A percentile compares a stretch with the other conserved stretches of the same genome.
Evolutionary conservation across 345 rosid species (phyloP).

Genomic region (Microthlaspi erraticum): DNA sequence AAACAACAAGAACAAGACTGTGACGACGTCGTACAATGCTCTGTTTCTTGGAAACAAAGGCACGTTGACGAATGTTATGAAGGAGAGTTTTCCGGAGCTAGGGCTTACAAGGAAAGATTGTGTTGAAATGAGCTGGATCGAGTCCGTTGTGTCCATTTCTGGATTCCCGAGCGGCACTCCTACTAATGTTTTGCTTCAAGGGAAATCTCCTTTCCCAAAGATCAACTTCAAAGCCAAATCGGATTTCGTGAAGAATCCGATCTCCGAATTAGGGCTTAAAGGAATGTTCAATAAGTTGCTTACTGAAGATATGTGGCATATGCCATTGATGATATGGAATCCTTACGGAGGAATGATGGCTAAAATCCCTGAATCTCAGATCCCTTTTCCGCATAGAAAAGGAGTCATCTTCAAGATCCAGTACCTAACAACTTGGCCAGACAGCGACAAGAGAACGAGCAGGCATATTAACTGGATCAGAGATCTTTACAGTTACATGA

Average conservation of each 20-base stretch:
- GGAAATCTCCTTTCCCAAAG: conserved; percentile 49
- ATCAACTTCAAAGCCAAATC: conserved; percentile 62
- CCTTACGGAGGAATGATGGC: conserved; percentile 75
- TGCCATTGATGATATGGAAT: conserved; percentile 56
- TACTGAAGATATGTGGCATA: conserved; percentile 52
- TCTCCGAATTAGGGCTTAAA: conserved; percentile 39
- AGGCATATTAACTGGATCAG: conserved; percentile 52
- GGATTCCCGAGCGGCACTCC: conserved; percentile 49
- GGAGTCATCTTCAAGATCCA: conserved; percentile 58
- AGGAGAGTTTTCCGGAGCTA: conserved; percentile 57
- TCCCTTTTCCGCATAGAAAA: conserved; percentile 63
- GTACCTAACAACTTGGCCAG: conserved; percentile 47
- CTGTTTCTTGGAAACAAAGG: conserved; percentile 50
- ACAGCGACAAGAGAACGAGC: conserved; percentile 28
- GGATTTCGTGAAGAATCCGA: conserved; percentile 50
- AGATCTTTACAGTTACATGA: conserved; percentile 51
- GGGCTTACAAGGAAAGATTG: conserved; percentile 54
- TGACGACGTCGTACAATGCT: conserved; percentile 43
- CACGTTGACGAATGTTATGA: conserved; percentile 48
- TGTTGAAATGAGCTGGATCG: conserved; percentile 60
- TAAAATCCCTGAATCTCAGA: conserved; percentile 46
- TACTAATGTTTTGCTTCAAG: conserved; percentile 49
- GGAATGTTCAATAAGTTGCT: conserved; percentile 54
- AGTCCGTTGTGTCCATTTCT: conserved; percentile 52
- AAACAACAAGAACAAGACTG: conserved; percentile 37